Base-by-base conservation (phyloP, 345 rosid species). In the Murraya koenigii region DNA sequence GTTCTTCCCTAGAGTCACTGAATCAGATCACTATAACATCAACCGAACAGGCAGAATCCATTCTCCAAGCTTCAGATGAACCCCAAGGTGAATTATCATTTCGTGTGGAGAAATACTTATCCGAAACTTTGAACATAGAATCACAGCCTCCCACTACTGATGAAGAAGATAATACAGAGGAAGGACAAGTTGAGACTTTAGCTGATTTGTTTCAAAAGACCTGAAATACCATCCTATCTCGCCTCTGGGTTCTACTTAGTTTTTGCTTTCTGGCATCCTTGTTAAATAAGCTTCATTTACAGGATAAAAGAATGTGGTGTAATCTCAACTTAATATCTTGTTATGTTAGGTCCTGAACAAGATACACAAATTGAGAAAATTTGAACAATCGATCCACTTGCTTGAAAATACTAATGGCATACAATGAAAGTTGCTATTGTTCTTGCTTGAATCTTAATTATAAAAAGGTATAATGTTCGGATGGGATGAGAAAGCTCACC, bases 1-100 rank as follows among this genome's bases (percentile, higher is more conserved):
- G 88, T 76, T 90, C 98, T 14, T 95, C 98, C 6, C 75, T 88
- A 55, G 87, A 81, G 75, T 91, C 95, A 6, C 77, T 90, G 55
- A 93, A 93, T 85, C 92, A 87, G 76, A 79, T 89, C 6, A 88
- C 94, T 6, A 86, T 86, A 62, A 84, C 88, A 56, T 84, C 86
- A 7, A 82, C 77, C 20, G 90, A 89, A 32, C 92, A 87, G 39
- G 92, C 86, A 35, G 89, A 83, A 66, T 75, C 90, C 32, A 79
- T 89, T 73, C 85, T 84, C 8, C 91, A 88, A 59, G 35, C 80
- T 47, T 80, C 88, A 23, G 61, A 65, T 71, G 78, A 35, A 2
- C 78, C 75, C 19, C 83, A 80, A 68, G 83, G 70, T 9, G 89
- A 87, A 39, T 79, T 86, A 69, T 86, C 93, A 0, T 79, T 82